Base-by-base conservation (phyloP, 73 alveolate species). In the Loxodes magnus region DNA sequence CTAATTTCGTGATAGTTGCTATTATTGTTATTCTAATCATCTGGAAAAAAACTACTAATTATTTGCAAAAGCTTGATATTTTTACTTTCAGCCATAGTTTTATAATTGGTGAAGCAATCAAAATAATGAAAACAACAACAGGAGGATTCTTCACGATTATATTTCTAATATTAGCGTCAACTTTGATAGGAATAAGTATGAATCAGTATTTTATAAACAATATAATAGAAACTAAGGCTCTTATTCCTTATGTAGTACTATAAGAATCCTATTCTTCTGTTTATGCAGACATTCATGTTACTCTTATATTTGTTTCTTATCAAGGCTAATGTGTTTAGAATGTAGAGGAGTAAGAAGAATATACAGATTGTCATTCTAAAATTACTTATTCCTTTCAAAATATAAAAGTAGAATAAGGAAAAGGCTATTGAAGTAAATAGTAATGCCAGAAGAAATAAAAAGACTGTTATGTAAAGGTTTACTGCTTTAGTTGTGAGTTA, bases 171-270 rank as follows among this genome's bases (percentile, higher is more conserved):
- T 10, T 39, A 1, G 53, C 53, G 9, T n/a, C 33, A 39, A 9
- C 21, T n/a, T 15, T 39, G 0, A 39, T 39, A 39, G 53, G 53
- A 17, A 15, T 19, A 9, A 9, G 37, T 7, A 10, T 10, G 14
- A 39, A n/a, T 10, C 7, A 39, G 7, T 39, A 39, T 39, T 1
- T 15, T 39, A 39, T 9, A 1, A 15, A 19, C 15, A 39, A 39
- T 30, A 39, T 39, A 15, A n/a, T 10, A 39, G 53, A 39, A 39
- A 39, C 37, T 1, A 39, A 39, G 21, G 15, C 53, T 3, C 53
- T 39, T 10, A 30, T 15, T 19, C 53, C 53, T 1, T 39, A 17
- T 17, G 21, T 39, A 30, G 21, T 15, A 0, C 15, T 39, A 15
- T n/a, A 9, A 39, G 15, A 39, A n/a, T 17, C 14, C 21, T 15